Evolutionary conservation across 139 green algal genomes (phyloP).

Genomic region (Micractinium sp.): DNA sequence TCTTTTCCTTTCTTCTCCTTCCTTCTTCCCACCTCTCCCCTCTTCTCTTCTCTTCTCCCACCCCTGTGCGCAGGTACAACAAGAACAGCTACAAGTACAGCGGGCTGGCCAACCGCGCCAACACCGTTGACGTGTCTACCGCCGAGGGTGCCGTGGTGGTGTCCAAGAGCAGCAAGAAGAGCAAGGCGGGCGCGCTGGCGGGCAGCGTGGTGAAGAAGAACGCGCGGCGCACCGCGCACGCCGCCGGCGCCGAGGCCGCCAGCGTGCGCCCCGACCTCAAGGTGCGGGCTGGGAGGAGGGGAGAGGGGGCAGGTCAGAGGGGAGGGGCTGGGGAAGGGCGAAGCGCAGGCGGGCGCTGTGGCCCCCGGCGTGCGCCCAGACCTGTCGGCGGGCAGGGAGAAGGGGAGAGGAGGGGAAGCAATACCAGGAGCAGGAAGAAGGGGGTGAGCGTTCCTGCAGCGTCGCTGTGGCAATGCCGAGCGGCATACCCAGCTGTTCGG

Average conservation of each 20-base stretch:
- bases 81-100: conserved; percentile 86
- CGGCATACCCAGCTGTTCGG: no score
- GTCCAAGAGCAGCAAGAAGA: conserved; percentile 47
- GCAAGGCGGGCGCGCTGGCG: conserved; percentile 17
- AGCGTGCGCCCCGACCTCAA: conserved; percentile 58
- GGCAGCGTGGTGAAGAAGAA: conserved; percentile 55
- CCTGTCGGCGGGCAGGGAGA: no score
- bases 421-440: no score
- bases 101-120: conserved; percentile 53
- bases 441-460: no score
- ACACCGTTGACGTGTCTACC: conserved; percentile 40
- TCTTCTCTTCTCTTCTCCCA: not conserved
- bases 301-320: not conserved
- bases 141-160: conserved; percentile 52
- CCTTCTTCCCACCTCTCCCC: no score
- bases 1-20: not conserved
- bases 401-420: no score
- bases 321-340: no score
- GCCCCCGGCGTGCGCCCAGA: no score
- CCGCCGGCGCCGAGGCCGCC: conserved; percentile 17
- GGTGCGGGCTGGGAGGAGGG: not conserved
- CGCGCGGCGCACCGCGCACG: conserved; percentile 43
- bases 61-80: conserved; percentile 52
- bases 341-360: not conserved
- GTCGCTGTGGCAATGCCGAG: no score